Percentiles rank a stretch among this genome's conserved stretches.
Conservation (phyloP, 441 rosid species). For the Aleurites moluccanus region DNA sequence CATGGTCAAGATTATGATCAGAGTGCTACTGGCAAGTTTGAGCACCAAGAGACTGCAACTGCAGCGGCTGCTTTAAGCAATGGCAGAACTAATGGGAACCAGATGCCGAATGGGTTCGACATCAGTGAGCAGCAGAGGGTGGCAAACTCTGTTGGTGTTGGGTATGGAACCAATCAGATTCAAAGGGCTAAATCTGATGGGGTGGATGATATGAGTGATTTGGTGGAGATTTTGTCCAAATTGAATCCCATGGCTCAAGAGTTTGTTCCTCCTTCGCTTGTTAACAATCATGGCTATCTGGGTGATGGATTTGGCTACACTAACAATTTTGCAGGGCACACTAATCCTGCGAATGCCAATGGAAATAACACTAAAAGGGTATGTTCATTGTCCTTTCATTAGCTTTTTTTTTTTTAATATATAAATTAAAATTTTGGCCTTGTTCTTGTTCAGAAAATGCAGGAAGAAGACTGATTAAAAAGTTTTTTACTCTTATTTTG, state of each 20-base stretch:
- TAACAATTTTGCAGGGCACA: constrained; percentile 48
- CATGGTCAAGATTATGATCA: constrained; percentile 30
- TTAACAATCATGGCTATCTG: constrained; percentile 31
- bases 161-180: constrained; percentile 32
- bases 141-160: constrained; percentile 38
- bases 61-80: constrained; percentile 11
- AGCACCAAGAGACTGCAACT: constrained; percentile 18
- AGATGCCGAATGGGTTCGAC: constrained; percentile 43
- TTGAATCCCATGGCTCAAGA: constrained; percentile 90
- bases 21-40: constrained; percentile 21
- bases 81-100: constrained; percentile 30
- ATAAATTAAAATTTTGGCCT: background rate
- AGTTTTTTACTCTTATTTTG: background rate
- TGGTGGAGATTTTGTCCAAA: constrained; percentile 74
- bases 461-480: background rate
- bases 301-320: constrained; percentile 55
- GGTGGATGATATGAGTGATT: constrained; percentile 51
- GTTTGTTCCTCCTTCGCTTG: constrained; percentile 75
- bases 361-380: constrained; percentile 61
- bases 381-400: constrained; percentile 21
- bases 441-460: background rate
- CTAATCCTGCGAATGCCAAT: constrained; percentile 40
- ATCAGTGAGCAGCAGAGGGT: constrained; percentile 29
- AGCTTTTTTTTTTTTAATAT: background rate
- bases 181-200: constrained; percentile 24